Percentiles rank a stretch among this genome's conserved stretches.
Evolutionary conservation across 1,284 basidiomycete genomes (phyloP).

Genomic region (Ceratobasidium sp.): DNA sequence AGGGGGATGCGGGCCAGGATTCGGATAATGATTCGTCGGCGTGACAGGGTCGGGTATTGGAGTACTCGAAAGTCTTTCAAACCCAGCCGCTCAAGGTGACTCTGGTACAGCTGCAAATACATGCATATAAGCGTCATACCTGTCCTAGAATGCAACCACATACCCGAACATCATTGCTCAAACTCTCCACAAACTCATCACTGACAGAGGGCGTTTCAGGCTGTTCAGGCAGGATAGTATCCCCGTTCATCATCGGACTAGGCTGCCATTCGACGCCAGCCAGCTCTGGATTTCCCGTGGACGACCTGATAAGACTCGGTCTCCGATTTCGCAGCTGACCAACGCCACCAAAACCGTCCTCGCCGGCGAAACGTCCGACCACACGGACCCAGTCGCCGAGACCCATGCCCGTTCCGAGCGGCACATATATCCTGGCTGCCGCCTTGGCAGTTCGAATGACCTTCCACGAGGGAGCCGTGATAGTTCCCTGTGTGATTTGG

Average conservation of each 20-base stretch:
- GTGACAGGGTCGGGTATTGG: conserved; percentile 56
- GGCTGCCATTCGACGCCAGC: conserved; percentile 25
- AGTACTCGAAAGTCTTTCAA: conserved; percentile 87
- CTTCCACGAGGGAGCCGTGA: conserved; percentile 86
- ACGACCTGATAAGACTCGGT: neutral
- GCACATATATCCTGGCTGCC: conserved; percentile 82
- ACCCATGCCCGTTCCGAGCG: conserved; percentile 82
- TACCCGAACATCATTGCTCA: conserved; percentile 75
- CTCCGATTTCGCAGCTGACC: conserved; percentile 35
- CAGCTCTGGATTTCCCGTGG: neutral
- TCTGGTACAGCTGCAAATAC: conserved; percentile 73
- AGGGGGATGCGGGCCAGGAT: conserved; percentile 73
- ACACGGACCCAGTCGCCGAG: conserved; percentile 86
- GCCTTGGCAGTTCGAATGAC: conserved; percentile 79
- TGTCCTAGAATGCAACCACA: conserved; percentile 39
- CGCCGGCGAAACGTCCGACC: conserved; percentile 67
- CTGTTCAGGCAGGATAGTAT: neutral
- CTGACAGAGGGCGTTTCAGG: neutral
- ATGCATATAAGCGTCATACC: neutral
- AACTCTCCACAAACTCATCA: conserved; percentile 53
- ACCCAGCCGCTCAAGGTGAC: conserved; percentile 70
- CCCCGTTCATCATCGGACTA: neutral
- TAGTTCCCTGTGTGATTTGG: conserved; percentile 77
- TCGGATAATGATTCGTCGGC: conserved; percentile 60
- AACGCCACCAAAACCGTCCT: conserved; percentile 36